Percentiles rank a stretch among this genome's conserved stretches.
phyloP scores from a whole-genome alignment of 257 asterid genomes.

The Leptodermis oblonga region DNA sequence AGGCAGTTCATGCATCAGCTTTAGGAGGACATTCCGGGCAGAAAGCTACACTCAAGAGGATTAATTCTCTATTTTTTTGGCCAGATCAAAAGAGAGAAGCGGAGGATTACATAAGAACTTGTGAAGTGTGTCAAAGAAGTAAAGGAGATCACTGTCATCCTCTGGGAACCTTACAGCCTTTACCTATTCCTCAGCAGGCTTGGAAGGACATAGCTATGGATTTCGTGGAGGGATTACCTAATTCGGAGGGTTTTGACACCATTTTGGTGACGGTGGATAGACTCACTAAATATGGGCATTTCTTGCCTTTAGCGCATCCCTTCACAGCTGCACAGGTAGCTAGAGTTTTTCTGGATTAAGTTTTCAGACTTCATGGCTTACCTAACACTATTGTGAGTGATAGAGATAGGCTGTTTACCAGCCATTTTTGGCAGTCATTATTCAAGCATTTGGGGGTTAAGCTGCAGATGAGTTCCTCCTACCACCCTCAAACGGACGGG shows the following conservation, averaged over 20 bases:
- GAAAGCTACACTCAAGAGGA: neutral
- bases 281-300: neutral
- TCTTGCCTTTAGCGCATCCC: neutral
- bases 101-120: neutral
- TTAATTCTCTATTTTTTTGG: neutral
- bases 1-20: too few relatives aligned
- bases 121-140: neutral
- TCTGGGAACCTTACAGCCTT: neutral
- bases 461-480: neutral
- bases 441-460: neutral
- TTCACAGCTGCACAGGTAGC: neutral
- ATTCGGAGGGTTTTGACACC: neutral
- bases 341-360: neutral
- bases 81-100: neutral
- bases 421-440: neutral
- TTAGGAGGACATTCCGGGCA: neutral
- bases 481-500: slow-evolving; percentile 6
- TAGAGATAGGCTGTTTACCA: neutral
- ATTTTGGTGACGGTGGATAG: slow-evolving; percentile 17
- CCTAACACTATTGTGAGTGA: neutral
- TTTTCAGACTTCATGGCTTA: slow-evolving; percentile 1
- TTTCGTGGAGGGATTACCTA: neutral
- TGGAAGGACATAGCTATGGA: slow-evolving; percentile 5
- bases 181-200: neutral
- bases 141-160: neutral